phyloP scores from a whole-genome alignment of 1,284 basidiomycete species.

The Trichosporon sp. region DNA sequence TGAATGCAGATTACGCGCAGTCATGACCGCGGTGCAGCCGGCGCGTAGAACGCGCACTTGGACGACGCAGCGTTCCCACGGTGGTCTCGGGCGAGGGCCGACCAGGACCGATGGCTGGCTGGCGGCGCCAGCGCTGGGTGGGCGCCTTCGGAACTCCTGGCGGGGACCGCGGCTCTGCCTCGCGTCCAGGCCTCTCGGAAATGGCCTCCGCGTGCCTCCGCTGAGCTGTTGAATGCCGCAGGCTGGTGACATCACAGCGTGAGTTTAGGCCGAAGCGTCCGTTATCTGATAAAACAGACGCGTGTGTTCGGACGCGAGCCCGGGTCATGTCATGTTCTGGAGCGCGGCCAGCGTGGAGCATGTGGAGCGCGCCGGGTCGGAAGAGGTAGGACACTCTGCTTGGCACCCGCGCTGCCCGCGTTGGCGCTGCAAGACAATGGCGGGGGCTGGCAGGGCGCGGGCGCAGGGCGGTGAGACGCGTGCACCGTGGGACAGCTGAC shows the following conservation, averaged over 20 bases:
- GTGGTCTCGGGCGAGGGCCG: too few species aligned
- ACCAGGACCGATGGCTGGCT: too few species aligned
- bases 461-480: background rate
- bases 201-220: background rate
- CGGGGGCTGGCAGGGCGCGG: background rate
- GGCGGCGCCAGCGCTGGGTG: too few species aligned
- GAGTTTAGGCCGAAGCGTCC: background rate
- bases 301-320: background rate
- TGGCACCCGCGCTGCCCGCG: background rate
- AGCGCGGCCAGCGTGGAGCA: too few species aligned
- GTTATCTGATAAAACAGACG: background rate
- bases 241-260: background rate
- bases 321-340: background rate
- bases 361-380: too few species aligned
- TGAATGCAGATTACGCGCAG: too few species aligned
- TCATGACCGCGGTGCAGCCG: too few species aligned
- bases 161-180: too few species aligned
- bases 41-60: too few species aligned
- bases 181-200: too few species aligned
- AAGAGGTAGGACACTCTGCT: background rate
- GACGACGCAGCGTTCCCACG: too few species aligned
- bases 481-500: background rate
- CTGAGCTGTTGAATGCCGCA: background rate
- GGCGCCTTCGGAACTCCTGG: too few species aligned
- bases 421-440: background rate